Conservation (phyloP, 345 rosid species). For the Gossypium mustelinum region DNA sequence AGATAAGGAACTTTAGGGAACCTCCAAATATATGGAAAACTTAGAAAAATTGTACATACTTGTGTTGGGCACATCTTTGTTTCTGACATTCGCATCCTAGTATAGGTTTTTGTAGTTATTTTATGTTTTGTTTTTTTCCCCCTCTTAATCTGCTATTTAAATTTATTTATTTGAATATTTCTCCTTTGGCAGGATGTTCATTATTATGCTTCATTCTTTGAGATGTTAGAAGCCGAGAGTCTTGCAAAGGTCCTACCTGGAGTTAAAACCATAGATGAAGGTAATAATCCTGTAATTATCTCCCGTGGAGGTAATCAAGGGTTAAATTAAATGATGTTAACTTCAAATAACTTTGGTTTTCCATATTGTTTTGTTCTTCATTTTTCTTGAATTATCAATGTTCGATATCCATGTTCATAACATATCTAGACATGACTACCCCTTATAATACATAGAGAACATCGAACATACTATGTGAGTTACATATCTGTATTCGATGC, state of each 20-base stretch:
- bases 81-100: not conserved
- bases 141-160: not conserved
- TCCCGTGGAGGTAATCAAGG: not conserved
- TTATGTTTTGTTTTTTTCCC: not conserved
- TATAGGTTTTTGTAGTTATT: not conserved
- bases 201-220: slow-evolving; percentile 50
- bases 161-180: not conserved
- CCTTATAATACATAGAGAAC: not conserved
- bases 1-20: not conserved
- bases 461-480: not conserved
- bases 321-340: not conserved
- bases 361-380: not conserved
- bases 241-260: slow-evolving; percentile 67
- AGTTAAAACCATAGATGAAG: slow-evolving; percentile 56
- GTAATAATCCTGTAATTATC: slow-evolving; percentile 24
- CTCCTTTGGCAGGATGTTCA: slow-evolving; percentile 43
- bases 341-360: not conserved
- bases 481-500: not conserved
- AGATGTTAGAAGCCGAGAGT: slow-evolving; percentile 60
- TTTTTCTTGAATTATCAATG: not conserved
- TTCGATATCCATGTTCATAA: not conserved
- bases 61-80: not conserved
- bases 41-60: not conserved
- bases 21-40: not conserved
- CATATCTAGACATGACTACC: not conserved